Base-by-base conservation (phyloP, 2,329 filamentous ascomycete species). In the Aureobasidium mangrovei region DNA sequence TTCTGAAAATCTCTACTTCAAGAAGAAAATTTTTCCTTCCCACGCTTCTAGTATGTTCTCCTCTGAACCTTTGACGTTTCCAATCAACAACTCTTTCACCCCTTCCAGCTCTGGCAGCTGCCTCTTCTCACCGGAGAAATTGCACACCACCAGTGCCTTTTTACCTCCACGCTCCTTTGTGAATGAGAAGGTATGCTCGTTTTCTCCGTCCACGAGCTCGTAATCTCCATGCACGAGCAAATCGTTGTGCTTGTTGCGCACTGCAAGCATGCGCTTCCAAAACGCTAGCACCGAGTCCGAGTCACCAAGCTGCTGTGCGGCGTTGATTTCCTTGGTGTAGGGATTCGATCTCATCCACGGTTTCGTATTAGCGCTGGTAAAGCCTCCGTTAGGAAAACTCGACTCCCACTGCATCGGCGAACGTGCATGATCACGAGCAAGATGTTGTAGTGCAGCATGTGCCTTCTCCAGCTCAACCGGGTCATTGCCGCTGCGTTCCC, bases 321-420 rank as follows among this genome's bases (percentile, higher is more conserved):
- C 84, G 62, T 88, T 88, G 69, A 82, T 72, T 6, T 70, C 65
- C 1, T 64, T 65, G 64, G 81, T 83, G 64, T 81, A 77, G 55
- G 82, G 77, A 63, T 86, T 82, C 48, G 82, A 76, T 9, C 77
- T 75, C 77, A 88, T 87, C 85, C 85, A 88, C 4, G 85, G 83
- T 55, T 72, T 75, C 4, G 69, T 72, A 0, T 68, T 69, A 1
- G 67, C 66, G 1, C 71, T 69, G 0, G 82, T 82, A 69, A 88
- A 88, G 7, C 85, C 84, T 0, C 74, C 83, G 56, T 86, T 75
- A 0, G 69, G 62, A 4, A 26, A 0, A 1, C 52, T 36, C 1
- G 68, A 71, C 56, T 82, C 75, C 84, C 85, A 88, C 63, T 86
- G 83, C 66, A 88, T 82, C 0, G 84, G 84, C 1, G 81, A 80